These are phyloP conservation scores for Candida hungchunana DNA, from an alignment of 805 yeast genomes.

Conservation along the genomic window DNA sequence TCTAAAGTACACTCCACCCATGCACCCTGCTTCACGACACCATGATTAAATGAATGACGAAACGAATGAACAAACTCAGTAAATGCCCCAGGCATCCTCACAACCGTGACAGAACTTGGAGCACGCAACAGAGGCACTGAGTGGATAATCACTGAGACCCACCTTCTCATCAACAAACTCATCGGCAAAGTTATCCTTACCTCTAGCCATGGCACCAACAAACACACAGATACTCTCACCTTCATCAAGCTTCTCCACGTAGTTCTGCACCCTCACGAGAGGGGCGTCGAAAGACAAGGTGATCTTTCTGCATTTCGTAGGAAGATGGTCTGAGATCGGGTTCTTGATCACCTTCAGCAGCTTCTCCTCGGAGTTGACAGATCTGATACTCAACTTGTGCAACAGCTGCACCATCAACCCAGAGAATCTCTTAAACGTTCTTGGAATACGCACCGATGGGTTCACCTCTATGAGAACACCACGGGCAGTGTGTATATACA, in stretches of 20 bases:
- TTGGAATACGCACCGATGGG: slow-evolving; percentile 94
- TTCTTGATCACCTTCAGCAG: slow-evolving; percentile 91
- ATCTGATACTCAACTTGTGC: slow-evolving; percentile 87
- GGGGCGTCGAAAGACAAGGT: slow-evolving; percentile 92
- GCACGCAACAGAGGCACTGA: slow-evolving; percentile 97
- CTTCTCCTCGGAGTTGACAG: slow-evolving; percentile 94
- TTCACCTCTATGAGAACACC: slow-evolving; percentile 94
- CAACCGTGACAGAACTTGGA: slow-evolving; percentile 98
- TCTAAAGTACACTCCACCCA: no score
- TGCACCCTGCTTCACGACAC: no score
- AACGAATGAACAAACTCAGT: no score
- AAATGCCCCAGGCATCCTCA: slow-evolving; percentile 95
- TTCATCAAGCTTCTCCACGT: slow-evolving; percentile 67
- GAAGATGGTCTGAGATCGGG: slow-evolving; percentile 95
- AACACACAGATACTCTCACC: slow-evolving; percentile 96
- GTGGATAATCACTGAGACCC: slow-evolving; percentile 91
- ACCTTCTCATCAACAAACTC: slow-evolving; percentile 95
- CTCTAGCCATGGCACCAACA: slow-evolving; percentile 99
- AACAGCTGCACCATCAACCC: slow-evolving; percentile 96
- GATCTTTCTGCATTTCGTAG: slow-evolving; percentile 90
- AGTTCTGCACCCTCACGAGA: slow-evolving; percentile 83
- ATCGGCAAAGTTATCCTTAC: slow-evolving; percentile 95
- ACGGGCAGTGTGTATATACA: slow-evolving; percentile 91
- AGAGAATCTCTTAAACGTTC: slow-evolving; percentile 96
- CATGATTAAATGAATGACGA: no score